Conservation (phyloP, 1,284 basidiomycete genomes). For the Fomitopsis betulina region DNA sequence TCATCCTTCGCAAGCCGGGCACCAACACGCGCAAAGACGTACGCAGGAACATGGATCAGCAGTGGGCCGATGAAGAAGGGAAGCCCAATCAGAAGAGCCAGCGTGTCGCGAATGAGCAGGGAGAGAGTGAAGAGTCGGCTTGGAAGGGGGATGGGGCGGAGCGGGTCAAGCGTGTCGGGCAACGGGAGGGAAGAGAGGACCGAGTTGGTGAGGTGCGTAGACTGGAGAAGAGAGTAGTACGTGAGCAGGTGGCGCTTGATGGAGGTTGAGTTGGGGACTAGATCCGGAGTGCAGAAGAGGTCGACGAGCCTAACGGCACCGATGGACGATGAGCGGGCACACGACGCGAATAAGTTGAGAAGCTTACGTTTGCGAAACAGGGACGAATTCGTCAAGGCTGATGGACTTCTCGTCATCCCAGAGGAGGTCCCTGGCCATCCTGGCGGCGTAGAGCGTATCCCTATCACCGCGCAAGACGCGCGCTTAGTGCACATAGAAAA, state of each 20-base stretch:
- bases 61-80: constrained; percentile 88
- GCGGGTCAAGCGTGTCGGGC: constrained; percentile 77
- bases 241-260: constrained; percentile 72
- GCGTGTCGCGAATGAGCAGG: constrained; percentile 72
- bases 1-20: constrained; percentile 79
- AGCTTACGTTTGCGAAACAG: constrained; percentile 83
- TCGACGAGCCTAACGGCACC: constrained; percentile 61
- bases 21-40: constrained; percentile 73
- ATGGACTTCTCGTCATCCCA: constrained; percentile 79
- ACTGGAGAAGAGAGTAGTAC: constrained; percentile 85
- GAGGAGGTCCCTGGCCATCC: constrained; percentile 86
- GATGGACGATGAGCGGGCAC: background rate
- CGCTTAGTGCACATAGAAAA: background rate
- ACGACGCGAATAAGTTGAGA: background rate
- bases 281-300: constrained; percentile 68
- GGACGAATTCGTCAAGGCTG: constrained; percentile 74
- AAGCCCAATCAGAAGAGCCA: constrained; percentile 63
- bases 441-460: constrained; percentile 82
- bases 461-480: constrained; percentile 34
- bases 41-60: constrained; percentile 78
- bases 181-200: constrained; percentile 77
- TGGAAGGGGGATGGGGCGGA: constrained; percentile 66
- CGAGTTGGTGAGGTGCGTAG: constrained; percentile 78
- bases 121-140: constrained; percentile 78
- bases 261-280: constrained; percentile 53